phyloP scores from a whole-genome alignment of 768 basidiomycete species.

The Gyrodon lividus region DNA sequence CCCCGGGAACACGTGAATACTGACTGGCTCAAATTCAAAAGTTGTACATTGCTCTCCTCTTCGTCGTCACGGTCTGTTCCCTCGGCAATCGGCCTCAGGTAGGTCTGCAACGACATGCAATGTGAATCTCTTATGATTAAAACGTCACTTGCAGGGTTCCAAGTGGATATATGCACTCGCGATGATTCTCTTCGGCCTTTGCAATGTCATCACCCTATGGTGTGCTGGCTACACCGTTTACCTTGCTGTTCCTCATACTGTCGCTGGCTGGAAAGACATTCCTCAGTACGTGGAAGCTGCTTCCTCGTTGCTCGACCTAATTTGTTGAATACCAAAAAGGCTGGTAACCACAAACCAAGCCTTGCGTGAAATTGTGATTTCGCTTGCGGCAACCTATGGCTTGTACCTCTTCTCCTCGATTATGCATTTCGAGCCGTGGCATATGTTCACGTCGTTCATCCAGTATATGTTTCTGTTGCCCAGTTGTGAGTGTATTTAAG shows the following conservation, averaged over 20 bases:
- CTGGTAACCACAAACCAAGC: slow-evolving; percentile 65
- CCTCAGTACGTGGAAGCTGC: slow-evolving; percentile 49
- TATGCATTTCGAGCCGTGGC: slow-evolving; percentile 94
- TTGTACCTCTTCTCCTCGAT: slow-evolving; percentile 84
- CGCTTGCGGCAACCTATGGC: slow-evolving; percentile 73
- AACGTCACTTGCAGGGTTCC: slow-evolving; percentile 52
- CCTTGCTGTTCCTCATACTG: slow-evolving; percentile 71
- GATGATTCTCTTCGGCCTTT: slow-evolving; percentile 76
- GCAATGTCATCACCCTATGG: slow-evolving; percentile 79
- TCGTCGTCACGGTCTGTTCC: slow-evolving; percentile 81
- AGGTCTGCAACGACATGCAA: slow-evolving; percentile 9
- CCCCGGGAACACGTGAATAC: slow-evolving; percentile 18
- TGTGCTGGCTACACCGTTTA: slow-evolving; percentile 92
- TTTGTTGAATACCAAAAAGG: slow-evolving; percentile 37
- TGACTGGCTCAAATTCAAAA: slow-evolving; percentile 24
- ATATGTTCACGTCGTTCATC: slow-evolving; percentile 90
- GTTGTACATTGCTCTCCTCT: slow-evolving; percentile 83
- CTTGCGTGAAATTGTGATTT: slow-evolving; percentile 83
- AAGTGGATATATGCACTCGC: slow-evolving; percentile 81
- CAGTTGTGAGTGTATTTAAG: slow-evolving; percentile 45
- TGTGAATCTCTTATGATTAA: slow-evolving; percentile 4
- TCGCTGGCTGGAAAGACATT: slow-evolving; percentile 75
- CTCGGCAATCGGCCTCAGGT: slow-evolving; percentile 86
- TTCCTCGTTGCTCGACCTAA: not conserved
- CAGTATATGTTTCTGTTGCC: slow-evolving; percentile 93